Evolutionary conservation across 176 grass and related monocot species (phyloP), one percentile per base, ranked within the genome.

Genomic region (Pharus latifolius): DNA sequence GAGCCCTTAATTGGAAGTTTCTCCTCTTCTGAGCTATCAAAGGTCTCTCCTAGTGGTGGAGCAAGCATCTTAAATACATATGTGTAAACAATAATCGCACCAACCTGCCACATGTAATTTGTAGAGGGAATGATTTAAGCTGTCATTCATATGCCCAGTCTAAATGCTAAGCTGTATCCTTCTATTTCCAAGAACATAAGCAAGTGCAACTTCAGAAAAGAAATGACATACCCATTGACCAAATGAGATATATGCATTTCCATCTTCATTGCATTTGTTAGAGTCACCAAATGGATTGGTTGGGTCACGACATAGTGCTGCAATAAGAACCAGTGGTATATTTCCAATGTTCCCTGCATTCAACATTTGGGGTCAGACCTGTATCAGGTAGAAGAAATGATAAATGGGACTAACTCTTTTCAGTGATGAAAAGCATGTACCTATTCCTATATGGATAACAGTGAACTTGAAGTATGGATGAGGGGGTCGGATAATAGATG

Each of bases 1-100:
- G 69, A 73, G 73, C 69, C 58, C 27, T 63, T 69, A 78, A 76
- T 50, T 56, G 68, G 87, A 67, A 76, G 67, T 33, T 84, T 87
- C 49, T 73, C 72, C 5, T 83, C 90, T 15, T 91, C 87, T 28
- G 35, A 32, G 7, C 58, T 73, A 95, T 95, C 87, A 90, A 98
- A 98, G 34, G 81, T 88, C 72, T 72, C 46, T 20, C 87, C 96
- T 34, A 76, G 84, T 63, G 96, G 96, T 56, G 96, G 90, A 60
- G 90, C 88, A 82, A 99, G 87, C 96, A 99, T 99, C 80, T 91
- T 92, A 87, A 95, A 95, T 37, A 99, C 96, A 62, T 99, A 99
- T 52, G 96, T 99, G 82, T 99, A 99, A 69, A 99, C 67, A 81
- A 99, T 85, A 73, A 99, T 94, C 19, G 96, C 96, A 63, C 90